A percentile compares a stretch with the other conserved stretches of the same genome.
Conservation (phyloP, 2,329 filamentous ascomycete species). For the Tolypocladium guangdongense region DNA sequence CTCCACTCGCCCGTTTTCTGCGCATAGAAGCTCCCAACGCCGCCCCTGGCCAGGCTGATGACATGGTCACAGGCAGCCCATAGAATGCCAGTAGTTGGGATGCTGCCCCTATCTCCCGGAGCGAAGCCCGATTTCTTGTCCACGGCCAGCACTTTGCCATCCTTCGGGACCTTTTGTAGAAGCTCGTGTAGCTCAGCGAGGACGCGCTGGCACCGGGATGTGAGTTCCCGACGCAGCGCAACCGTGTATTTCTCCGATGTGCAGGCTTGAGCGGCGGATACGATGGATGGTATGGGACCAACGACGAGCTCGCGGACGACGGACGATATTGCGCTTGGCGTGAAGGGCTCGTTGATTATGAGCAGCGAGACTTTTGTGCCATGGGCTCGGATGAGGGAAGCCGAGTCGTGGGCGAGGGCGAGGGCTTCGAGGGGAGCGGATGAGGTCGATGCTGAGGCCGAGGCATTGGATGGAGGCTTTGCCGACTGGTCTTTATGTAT, state of each 20-base stretch:
- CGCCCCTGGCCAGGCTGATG: conserved; percentile 49
- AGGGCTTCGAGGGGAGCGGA: conserved; percentile 44
- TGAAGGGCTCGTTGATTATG: conserved; percentile 78
- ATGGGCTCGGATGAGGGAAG: conserved; percentile 67
- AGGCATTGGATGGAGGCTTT: neutral
- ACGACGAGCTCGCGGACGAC: conserved; percentile 63
- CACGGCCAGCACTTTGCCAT: conserved; percentile 40
- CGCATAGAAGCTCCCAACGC: conserved; percentile 59
- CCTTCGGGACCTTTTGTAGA: conserved; percentile 45
- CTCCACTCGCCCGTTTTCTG: conserved; percentile 63
- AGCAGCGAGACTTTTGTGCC: conserved; percentile 80
- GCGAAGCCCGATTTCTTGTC: conserved; percentile 11
- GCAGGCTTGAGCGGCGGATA: conserved; percentile 59
- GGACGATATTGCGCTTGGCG: conserved; percentile 59
- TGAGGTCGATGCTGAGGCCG: conserved; percentile 3
- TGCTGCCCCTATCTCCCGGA: conserved; percentile 39
- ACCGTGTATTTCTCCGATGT: conserved; percentile 49
- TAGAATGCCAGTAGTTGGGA: conserved; percentile 61
- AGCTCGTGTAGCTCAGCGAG: conserved; percentile 53
- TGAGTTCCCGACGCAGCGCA: conserved; percentile 52
- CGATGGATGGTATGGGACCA: conserved; percentile 63
- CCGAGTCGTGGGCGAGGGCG: conserved; percentile 58
- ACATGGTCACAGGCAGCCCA: conserved; percentile 78
- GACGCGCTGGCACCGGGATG: conserved; percentile 45
- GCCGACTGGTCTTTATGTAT: conserved; percentile 21